phyloP scores from a whole-genome alignment of 768 basidiomycete species.

The Cyclocybe cylindracea region DNA sequence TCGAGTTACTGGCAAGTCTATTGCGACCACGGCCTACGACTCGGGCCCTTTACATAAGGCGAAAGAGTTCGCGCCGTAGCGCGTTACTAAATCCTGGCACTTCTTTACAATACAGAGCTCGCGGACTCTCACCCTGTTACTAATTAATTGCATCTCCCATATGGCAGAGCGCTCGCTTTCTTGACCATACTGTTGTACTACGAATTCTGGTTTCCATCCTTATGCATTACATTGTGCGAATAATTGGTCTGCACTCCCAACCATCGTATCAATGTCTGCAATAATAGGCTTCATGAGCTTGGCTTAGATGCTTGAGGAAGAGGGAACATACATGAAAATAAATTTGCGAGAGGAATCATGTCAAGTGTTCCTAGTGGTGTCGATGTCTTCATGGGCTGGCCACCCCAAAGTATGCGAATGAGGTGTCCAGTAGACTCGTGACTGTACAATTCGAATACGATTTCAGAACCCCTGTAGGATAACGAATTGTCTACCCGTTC shows the following conservation, averaged over 20 bases:
- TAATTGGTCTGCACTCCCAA: constrained; percentile 35
- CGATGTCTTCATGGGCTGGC: constrained; percentile 49
- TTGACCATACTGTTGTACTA: not conserved
- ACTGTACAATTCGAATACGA: constrained; percentile 48
- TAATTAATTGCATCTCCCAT: no score
- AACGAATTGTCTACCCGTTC: not conserved
- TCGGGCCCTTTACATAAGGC: not conserved
- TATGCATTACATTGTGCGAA: constrained; percentile 28
- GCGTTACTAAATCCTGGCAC: not conserved
- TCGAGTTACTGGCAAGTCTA: constrained; percentile 13
- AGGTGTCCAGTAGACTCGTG: constrained; percentile 21
- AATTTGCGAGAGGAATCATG: constrained; percentile 42
- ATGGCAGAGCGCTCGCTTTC: not conserved
- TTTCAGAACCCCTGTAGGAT: constrained; percentile 43
- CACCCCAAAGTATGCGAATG: constrained; percentile 52
- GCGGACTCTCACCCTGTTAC: no score
- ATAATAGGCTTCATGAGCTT: not conserved
- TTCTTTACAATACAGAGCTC: not conserved
- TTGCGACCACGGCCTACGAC: not conserved
- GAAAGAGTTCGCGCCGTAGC: not conserved
- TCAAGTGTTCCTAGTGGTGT: constrained; percentile 47
- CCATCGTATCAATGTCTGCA: constrained; percentile 41
- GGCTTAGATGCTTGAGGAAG: not conserved
- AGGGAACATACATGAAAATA: constrained; percentile 40
- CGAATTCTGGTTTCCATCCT: no score